Evolutionary conservation across 176 grass and related monocot genomes (phyloP).

Genomic region (Thinopyrum elongatum): DNA sequence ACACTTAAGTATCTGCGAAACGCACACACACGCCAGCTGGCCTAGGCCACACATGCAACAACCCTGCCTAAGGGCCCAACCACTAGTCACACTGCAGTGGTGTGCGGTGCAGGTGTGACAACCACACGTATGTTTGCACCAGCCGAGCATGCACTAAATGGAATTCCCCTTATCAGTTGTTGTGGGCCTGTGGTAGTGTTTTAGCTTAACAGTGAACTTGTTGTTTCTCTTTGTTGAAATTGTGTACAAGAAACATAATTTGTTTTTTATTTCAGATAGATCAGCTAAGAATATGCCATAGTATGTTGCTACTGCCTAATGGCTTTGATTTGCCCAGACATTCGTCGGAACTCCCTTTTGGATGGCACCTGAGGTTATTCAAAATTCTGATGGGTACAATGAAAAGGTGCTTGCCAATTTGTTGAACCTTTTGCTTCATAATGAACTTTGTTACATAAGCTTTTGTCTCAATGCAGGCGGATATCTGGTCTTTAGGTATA

Average conservation of each 20-base stretch:
- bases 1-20: no score
- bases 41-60: no score
- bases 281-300: constrained; percentile 1
- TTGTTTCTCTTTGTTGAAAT: constrained; percentile 11
- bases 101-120: no score
- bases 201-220: constrained; percentile 5
- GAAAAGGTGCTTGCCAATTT: constrained; percentile 73
- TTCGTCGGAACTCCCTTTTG: constrained; percentile 99
- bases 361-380: constrained; percentile 99
- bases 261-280: constrained; percentile 23
- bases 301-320: constrained; percentile 21
- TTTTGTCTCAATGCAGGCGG: constrained; percentile 71
- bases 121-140: not conserved
- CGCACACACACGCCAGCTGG: no score
- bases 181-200: not conserved
- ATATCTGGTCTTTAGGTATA: constrained; percentile 99
- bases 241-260: not conserved
- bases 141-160: not conserved
- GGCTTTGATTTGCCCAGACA: constrained; percentile 62
- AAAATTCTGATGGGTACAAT: constrained; percentile 98
- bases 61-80: no score
- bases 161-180: constrained; percentile 1
- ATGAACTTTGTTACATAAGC: constrained; percentile 25
- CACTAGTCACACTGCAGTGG: no score
- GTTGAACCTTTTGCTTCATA: constrained; percentile 24